Percentiles rank a stretch among this genome's conserved stretches.
These are phyloP conservation scores for Cyclocybe cylindracea DNA, from an alignment of 768 basidiomycete species.

Conservation along the genomic window DNA sequence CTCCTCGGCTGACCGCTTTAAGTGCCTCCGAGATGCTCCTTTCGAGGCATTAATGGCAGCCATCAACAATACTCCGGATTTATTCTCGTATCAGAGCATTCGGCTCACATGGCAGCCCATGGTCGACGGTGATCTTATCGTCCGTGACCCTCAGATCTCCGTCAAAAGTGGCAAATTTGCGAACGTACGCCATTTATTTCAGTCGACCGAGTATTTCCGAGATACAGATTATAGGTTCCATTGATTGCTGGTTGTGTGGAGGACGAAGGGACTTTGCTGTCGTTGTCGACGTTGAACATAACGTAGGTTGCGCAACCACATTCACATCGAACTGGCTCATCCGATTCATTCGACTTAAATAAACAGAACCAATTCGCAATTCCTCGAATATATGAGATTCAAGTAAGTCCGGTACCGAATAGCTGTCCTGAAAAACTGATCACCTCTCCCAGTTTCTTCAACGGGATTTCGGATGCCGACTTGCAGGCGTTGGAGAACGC, in stretches of 20 bases:
- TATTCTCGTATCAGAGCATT: constrained; percentile 30
- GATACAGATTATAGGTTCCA: constrained; percentile 15
- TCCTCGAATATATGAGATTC: constrained; percentile 12
- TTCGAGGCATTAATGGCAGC: constrained; percentile 30
- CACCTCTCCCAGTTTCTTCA: constrained; percentile 5
- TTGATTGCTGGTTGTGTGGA: constrained; percentile 33
- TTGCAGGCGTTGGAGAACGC: constrained; percentile 8
- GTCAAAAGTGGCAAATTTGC: constrained; percentile 31
- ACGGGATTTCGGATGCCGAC: constrained; percentile 4
- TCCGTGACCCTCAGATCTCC: constrained; percentile 22
- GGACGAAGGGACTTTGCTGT: constrained; percentile 41
- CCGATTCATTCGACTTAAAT: too few relatives aligned
- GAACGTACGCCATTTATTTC: constrained; percentile 12
- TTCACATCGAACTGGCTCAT: background rate
- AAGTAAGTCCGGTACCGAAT: constrained; percentile 8
- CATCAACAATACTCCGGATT: constrained; percentile 28
- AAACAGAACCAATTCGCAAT: constrained; percentile 18
- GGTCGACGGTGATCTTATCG: constrained; percentile 37
- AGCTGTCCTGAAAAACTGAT: background rate
- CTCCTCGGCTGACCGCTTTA: constrained; percentile 23
- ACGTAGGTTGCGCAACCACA: constrained; percentile 15
- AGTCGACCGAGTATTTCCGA: background rate
- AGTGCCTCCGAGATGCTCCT: constrained; percentile 33
- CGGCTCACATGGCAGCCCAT: constrained; percentile 32
- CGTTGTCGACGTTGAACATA: constrained; percentile 17